Percentiles rank a stretch among this genome's conserved stretches.
Conservation (phyloP, 495 filamentous ascomycete species). For the Hypoxylon lenormandii region DNA sequence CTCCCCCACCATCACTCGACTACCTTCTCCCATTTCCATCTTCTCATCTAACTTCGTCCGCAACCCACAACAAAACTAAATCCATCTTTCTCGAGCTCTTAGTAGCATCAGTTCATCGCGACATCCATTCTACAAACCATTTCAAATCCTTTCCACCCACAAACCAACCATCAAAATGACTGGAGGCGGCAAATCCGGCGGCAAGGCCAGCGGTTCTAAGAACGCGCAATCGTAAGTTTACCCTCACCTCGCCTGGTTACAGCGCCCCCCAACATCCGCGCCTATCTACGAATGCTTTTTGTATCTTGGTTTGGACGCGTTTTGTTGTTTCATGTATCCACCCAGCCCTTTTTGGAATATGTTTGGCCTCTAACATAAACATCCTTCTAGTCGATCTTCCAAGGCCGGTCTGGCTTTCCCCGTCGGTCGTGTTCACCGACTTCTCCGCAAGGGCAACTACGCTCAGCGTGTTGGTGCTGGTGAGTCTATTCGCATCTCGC, state of each 20-base stretch:
- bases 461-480: conserved; percentile 98
- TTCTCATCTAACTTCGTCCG: conserved; percentile 39
- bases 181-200: conserved; percentile 96
- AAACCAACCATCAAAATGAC: conserved; percentile 85
- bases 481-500: conserved; percentile 61
- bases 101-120: conserved; percentile 34
- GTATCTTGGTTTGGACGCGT: conserved; percentile 19
- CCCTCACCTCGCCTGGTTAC: conserved; percentile 21
- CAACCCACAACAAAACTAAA: conserved; percentile 26
- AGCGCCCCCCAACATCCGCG: not conserved
- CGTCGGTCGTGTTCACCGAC: conserved; percentile 99
- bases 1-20: conserved; percentile 59
- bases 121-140: conserved; percentile 44
- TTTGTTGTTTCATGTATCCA: conserved; percentile 14
- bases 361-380: conserved; percentile 49
- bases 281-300: conserved; percentile 3
- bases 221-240: conserved; percentile 91
- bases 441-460: conserved; percentile 99
- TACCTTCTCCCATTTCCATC: conserved; percentile 55
- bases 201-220: conserved; percentile 97
- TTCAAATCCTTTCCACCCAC: conserved; percentile 42
- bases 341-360: conserved; percentile 2
- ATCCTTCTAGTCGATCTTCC: conserved; percentile 82
- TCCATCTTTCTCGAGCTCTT: conserved; percentile 32
- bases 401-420: conserved; percentile 99